Evolutionary conservation across 2,329 filamentous ascomycete species (phyloP).

Genomic region (Fusarium burgessii): DNA sequence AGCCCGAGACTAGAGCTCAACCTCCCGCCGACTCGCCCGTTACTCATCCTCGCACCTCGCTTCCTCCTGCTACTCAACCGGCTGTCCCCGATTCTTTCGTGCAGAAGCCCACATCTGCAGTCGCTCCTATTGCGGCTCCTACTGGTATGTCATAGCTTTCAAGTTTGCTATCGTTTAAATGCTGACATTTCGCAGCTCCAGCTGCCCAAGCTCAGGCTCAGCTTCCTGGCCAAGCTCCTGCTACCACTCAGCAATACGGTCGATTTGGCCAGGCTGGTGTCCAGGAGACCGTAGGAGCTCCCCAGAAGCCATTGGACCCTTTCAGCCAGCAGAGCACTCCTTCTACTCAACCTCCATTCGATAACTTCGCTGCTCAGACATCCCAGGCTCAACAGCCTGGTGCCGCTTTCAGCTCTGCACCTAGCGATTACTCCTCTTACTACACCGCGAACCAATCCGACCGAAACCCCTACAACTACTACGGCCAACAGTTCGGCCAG

Average conservation of each 20-base stretch:
- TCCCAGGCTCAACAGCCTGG: constrained; percentile 71
- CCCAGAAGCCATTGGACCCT: constrained; percentile 87
- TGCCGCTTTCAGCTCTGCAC: constrained; percentile 78
- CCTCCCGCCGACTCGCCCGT: constrained; percentile 94
- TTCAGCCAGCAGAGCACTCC: constrained; percentile 79
- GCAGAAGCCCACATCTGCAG: constrained; percentile 65
- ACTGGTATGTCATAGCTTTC: constrained; percentile 46
- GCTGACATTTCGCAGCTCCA: constrained; percentile 37
- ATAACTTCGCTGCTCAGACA: constrained; percentile 70
- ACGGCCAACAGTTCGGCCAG: constrained; percentile 70
- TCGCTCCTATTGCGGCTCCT: constrained; percentile 54
- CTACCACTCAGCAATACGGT: constrained; percentile 74
- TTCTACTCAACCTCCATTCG: constrained; percentile 67
- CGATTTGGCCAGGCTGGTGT: constrained; percentile 74
- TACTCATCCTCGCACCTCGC: constrained; percentile 83
- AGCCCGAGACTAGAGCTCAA: constrained; percentile 93
- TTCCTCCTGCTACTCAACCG: constrained; percentile 77
- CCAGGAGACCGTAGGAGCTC: constrained; percentile 68
- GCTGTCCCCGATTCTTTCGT: constrained; percentile 67
- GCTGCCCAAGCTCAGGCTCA: constrained; percentile 57
- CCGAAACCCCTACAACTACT: constrained; percentile 85
- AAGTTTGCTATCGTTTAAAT: neutral
- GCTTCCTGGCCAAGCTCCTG: constrained; percentile 60
- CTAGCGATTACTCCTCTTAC: constrained; percentile 85
- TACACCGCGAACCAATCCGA: constrained; percentile 81